These are phyloP conservation scores for Chaetoceros muelleri DNA, from an alignment of 108 stramenopile species.

Conservation along the genomic window DNA sequence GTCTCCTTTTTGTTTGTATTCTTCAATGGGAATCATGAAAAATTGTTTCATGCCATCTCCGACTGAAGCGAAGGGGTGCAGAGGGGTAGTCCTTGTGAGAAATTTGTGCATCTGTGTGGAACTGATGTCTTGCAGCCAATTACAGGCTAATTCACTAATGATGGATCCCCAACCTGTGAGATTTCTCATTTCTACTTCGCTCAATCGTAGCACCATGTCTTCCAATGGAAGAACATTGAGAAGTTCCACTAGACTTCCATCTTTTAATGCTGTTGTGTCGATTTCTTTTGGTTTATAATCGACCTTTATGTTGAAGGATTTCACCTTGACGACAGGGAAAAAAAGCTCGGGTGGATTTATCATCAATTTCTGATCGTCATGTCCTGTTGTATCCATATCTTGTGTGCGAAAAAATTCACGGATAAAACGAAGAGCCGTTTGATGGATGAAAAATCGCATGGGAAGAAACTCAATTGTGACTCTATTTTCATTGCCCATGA, in stretches of 20 bases:
- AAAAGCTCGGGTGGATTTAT: conserved; percentile 33
- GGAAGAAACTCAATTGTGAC: conserved; percentile 60
- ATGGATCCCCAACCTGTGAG: conserved; percentile 63
- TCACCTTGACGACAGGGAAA: conserved; percentile 49
- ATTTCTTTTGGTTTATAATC: conserved; percentile 66
- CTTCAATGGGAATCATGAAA: conserved; percentile 58
- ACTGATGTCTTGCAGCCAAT: conserved; percentile 70
- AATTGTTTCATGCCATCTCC: conserved; percentile 53
- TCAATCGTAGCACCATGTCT: conserved; percentile 60
- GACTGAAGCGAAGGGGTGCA: conserved; percentile 57
- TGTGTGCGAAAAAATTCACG: conserved; percentile 46
- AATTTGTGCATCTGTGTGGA: conserved; percentile 80
- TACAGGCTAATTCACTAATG: conserved; percentile 31
- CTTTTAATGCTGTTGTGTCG: conserved; percentile 52
- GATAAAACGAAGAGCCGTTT: conserved; percentile 54
- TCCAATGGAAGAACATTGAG: conserved; percentile 77
- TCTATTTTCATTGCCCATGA: conserved; percentile 63
- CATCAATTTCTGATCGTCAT: neutral
- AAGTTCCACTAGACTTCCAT: conserved; percentile 68
- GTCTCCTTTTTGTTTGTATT: conserved; percentile 38
- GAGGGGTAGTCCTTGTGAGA: conserved; percentile 55
- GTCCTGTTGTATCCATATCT: conserved; percentile 7
- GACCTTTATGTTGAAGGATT: conserved; percentile 73
- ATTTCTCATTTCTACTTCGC: conserved; percentile 41
- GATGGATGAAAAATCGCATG: conserved; percentile 65